phyloP scores from a whole-genome alignment of 768 basidiomycete genomes.

The Russula vinacea region DNA sequence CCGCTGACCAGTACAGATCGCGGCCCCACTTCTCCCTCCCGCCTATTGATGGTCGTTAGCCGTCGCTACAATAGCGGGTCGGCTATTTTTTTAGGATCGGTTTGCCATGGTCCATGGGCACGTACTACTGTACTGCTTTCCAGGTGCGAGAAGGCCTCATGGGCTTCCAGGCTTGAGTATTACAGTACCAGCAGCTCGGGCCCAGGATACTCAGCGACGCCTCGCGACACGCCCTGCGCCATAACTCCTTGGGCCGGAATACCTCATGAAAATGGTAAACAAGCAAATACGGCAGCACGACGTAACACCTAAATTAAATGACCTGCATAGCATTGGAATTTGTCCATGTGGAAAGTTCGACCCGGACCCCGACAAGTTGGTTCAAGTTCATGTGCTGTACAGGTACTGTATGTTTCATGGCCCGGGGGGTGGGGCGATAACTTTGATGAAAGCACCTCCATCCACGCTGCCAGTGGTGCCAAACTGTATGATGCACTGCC shows the following conservation, averaged over 20 bases:
- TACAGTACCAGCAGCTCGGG: background rate
- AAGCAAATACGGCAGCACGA: background rate
- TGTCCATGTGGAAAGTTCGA: background rate
- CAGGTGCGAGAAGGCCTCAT: background rate
- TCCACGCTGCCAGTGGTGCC: background rate
- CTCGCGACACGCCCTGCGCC: background rate
- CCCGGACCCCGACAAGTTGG: no score
- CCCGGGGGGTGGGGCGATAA: background rate
- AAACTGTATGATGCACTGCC: background rate
- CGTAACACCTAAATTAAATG: background rate
- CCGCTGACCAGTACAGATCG: no score
- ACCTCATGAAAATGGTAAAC: background rate
- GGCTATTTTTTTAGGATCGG: background rate
- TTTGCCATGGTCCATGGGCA: background rate
- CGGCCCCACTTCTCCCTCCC: no score
- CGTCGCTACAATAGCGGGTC: no score
- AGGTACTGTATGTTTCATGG: background rate
- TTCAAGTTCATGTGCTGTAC: background rate
- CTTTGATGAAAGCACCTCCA: background rate
- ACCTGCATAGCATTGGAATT: background rate
- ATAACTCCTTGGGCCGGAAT: background rate
- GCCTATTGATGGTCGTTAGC: no score
- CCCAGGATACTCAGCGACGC: background rate
- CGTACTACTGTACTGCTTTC: background rate
- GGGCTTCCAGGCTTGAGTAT: background rate